phyloP scores from a whole-genome alignment of 306 rosid genomes.

The Cicer bijugum region DNA sequence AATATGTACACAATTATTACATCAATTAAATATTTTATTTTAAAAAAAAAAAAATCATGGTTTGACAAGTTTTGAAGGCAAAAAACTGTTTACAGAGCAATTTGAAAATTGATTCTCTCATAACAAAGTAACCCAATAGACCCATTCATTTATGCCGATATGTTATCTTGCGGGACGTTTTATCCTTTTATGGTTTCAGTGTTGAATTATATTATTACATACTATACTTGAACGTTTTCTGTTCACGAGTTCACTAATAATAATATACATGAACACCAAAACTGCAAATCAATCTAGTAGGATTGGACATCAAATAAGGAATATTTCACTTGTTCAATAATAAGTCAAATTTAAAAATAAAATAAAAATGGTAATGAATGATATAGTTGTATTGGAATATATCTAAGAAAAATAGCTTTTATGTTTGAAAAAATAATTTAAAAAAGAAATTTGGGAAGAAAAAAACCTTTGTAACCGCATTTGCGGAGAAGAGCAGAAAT shows the following conservation, averaged over 20 bases:
- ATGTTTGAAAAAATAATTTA: no score
- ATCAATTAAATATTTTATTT: no score
- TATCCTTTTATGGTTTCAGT: background rate
- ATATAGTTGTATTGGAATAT: background rate
- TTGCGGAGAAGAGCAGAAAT: constrained; percentile 79
- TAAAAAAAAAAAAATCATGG: background rate
- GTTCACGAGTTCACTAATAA: background rate
- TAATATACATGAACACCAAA: background rate
- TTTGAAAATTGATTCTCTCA: background rate
- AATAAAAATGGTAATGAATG: background rate
- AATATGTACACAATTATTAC: background rate
- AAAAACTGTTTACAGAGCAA: no score
- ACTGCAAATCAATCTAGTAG: background rate
- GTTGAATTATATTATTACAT: background rate
- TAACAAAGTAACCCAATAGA: background rate
- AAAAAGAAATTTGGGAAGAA: no score
- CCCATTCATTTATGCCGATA: background rate
- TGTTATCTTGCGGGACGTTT: background rate
- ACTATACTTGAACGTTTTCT: background rate
- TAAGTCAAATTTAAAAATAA: background rate
- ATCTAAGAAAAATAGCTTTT: no score
- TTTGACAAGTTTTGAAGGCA: background rate
- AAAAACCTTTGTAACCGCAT: constrained; percentile 69
- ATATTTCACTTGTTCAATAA: background rate
- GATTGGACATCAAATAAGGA: background rate